Evolutionary conservation across 2,329 filamentous ascomycete species (phyloP).

Genomic region (Ascochyta viciae-villosae): DNA sequence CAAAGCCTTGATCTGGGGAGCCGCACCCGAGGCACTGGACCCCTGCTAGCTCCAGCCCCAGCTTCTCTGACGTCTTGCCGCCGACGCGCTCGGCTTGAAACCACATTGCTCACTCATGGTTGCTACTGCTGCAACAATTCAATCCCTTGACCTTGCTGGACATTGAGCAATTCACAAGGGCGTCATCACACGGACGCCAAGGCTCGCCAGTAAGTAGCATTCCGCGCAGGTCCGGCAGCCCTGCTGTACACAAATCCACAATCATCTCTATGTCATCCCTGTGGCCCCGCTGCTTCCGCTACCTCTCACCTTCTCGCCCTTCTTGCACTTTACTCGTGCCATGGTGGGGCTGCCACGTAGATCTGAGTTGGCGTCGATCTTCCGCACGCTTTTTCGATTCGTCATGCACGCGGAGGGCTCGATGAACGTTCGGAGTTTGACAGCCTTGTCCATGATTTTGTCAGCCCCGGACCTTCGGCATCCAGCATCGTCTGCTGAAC

Average conservation of each 20-base stretch:
- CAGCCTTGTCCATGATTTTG: constrained; percentile 26
- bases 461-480: constrained; percentile 41
- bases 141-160: background rate
- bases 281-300: constrained; percentile 14
- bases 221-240: constrained; percentile 15
- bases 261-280: constrained; percentile 11
- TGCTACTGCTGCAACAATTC: background rate
- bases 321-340: constrained; percentile 11
- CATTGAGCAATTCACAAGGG: constrained; percentile 52
- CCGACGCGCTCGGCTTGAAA: constrained; percentile 3
- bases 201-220: constrained; percentile 16
- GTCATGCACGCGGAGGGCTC: constrained; percentile 9
- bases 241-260: constrained; percentile 7
- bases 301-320: constrained; percentile 4
- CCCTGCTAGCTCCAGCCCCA: constrained; percentile 17
- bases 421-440: constrained; percentile 15
- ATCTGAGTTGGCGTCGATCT: constrained; percentile 23
- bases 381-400: constrained; percentile 32
- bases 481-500: constrained; percentile 5
- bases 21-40: constrained; percentile 7
- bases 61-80: constrained; percentile 19
- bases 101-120: constrained; percentile 8
- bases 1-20: constrained; percentile 5
- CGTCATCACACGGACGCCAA: background rate
- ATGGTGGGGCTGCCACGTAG: constrained; percentile 19